Evolutionary conservation across 2,329 filamentous ascomycete species (phyloP), one percentile per base, ranked within the genome.

Genomic region (Endothia cerciana): DNA sequence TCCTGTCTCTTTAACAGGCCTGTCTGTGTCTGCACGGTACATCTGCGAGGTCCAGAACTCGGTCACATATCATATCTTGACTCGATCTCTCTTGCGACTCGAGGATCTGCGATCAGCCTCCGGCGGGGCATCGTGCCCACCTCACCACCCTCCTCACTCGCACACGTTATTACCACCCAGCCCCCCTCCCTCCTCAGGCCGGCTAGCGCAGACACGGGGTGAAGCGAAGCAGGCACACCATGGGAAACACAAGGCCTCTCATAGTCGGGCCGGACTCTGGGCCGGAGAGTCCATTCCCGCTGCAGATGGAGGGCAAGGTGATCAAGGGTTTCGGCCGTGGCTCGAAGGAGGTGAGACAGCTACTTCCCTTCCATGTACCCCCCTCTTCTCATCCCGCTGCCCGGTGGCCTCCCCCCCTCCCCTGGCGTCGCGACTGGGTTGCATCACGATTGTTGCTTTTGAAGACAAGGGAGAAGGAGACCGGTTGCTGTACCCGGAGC

Each of bases 241-340:
- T 68, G 66, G 66, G 43, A 28, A 66, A 69, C 25, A 59, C 84
- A 69, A 89, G 92, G 68, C 89, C 91, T 57, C 81, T 84, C 61
- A 86, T 95, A 71, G 87, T 92, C 66, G 94, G 94, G 64, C 83
- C 89, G 10, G 87, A 91, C 53, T 77, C 81, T 47, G 93, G 93
- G 3, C 94, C 94, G 15, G 83, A 88, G 72, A 61, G 87, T 6
- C 95, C 95, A 0, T 98, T 89, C 77, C 95, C 95, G 0, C 84
- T 97, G 72, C 87, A 85, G 71, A 89, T 98, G 80, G 89, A 91
- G 68, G 95, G 95, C 30, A 87, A 90, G 64, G 93, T 99, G 30
- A 93, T 97, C 73, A 91, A 92, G 73, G 95, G 95, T 41, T 98
- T 98, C 77, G 94, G 95, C 51, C 87, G 95, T 67, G 95, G 95